Conservation (phyloP, 1,284 basidiomycete genomes). For the Pholiota adiposa region DNA sequence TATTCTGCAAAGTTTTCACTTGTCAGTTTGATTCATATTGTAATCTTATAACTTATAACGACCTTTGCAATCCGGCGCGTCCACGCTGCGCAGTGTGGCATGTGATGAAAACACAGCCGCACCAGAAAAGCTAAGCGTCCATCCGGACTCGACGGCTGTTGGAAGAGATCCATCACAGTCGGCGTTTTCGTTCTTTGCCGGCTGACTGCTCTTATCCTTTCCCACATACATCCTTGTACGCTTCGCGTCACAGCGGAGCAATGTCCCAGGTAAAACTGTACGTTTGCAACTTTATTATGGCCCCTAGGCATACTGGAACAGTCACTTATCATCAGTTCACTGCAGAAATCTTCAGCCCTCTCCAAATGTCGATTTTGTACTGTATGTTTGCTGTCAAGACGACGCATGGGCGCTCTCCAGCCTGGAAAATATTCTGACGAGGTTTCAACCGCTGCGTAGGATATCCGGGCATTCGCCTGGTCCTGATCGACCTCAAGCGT, state of each 20-base stretch:
- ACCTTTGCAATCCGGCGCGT: background rate
- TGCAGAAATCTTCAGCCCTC: conserved; percentile 75
- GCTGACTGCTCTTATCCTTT: conserved; percentile 16
- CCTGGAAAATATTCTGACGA: conserved; percentile 1
- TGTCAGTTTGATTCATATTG: background rate
- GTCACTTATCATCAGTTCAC: conserved; percentile 9
- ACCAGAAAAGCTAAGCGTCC: conserved; percentile 16
- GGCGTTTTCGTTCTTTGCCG: conserved; percentile 10
- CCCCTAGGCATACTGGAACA: background rate
- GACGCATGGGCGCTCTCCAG: background rate
- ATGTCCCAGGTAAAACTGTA: conserved; percentile 64
- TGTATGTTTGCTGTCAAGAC: conserved; percentile 43
- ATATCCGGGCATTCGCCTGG: conserved; percentile 80
- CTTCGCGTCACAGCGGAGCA: conserved; percentile 15
- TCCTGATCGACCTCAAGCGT: conserved; percentile 73
- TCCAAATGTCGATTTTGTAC: conserved; percentile 85
- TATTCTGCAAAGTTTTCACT: background rate
- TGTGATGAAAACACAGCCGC: conserved; percentile 18
- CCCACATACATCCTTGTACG: conserved; percentile 20
- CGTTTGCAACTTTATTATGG: conserved; percentile 21
- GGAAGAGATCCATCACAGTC: conserved; percentile 6
- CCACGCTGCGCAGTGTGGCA: background rate
- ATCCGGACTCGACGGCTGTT: conserved; percentile 19
- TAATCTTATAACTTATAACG: background rate
- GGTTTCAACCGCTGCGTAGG: conserved; percentile 44